Percentiles rank a stretch among this genome's conserved stretches.
These are phyloP conservation scores for Berkeleyomyces basicola DNA, from an alignment of 2,329 filamentous ascomycete species.

Conservation along the genomic window DNA sequence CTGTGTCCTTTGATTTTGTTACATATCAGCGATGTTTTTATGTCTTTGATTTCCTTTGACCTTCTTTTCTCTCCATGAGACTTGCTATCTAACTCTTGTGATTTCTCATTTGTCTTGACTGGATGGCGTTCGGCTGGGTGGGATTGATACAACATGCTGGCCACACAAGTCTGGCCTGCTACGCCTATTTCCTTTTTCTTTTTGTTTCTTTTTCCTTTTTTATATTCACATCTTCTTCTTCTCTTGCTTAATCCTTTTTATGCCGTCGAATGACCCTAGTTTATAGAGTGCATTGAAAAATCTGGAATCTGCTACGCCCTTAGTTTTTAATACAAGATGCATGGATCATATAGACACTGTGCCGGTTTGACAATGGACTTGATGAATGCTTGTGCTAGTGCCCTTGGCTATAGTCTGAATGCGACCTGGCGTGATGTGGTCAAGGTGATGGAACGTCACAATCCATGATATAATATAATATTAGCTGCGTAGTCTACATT, in stretches of 20 bases:
- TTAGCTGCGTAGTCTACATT: too few species aligned
- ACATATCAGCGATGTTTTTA: background rate
- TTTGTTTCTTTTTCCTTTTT: background rate
- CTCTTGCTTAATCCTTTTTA: constrained; percentile 5
- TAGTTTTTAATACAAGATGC: background rate
- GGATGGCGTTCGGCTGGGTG: background rate
- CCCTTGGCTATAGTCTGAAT: too few species aligned
- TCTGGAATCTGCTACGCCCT: background rate
- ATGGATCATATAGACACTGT: background rate
- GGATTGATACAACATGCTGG: background rate
- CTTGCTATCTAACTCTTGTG: too few species aligned
- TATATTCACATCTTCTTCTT: constrained; percentile 9
- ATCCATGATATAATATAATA: too few species aligned
- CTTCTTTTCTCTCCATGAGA: background rate
- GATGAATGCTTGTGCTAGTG: too few species aligned
- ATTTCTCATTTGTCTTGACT: background rate
- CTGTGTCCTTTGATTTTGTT: background rate
- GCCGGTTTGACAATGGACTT: background rate
- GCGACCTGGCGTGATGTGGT: too few species aligned
- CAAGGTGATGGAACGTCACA: too few species aligned
- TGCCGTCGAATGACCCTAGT: background rate
- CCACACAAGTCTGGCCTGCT: too few species aligned
- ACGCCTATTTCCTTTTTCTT: background rate
- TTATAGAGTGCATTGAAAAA: background rate
- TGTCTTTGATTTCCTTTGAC: background rate